Conservation (phyloP, 2,329 filamentous ascomycete species). For the Apiospora marii region DNA sequence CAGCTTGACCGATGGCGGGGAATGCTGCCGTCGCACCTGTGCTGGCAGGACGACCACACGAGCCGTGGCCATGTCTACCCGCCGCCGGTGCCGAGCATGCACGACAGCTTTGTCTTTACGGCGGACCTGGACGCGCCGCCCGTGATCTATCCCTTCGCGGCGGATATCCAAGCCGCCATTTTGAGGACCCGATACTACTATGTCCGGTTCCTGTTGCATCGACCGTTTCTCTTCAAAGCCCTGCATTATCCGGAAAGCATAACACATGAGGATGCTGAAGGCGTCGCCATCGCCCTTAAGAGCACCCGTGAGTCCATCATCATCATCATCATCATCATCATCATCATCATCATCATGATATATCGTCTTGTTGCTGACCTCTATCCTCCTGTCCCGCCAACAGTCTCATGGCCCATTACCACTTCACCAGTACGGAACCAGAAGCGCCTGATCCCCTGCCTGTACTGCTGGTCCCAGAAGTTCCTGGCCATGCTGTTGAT, state of each 20-base stretch:
- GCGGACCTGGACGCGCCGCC: slow-evolving; percentile 48
- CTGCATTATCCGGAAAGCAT: slow-evolving; percentile 63
- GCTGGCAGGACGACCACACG: slow-evolving; percentile 61
- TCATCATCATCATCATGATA: background rate
- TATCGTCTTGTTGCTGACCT: background rate
- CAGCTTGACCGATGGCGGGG: slow-evolving; percentile 66
- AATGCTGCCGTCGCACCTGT: slow-evolving; percentile 60
- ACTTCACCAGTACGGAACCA: slow-evolving; percentile 63
- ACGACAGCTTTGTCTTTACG: slow-evolving; percentile 51
- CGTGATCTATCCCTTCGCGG: slow-evolving; percentile 54
- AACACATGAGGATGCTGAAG: slow-evolving; percentile 60
- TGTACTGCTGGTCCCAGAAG: slow-evolving; percentile 70
- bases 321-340: background rate
- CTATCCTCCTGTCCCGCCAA: background rate
- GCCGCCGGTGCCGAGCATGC: slow-evolving; percentile 36
- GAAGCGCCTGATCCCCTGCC: slow-evolving; percentile 65
- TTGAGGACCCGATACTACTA: slow-evolving; percentile 67
- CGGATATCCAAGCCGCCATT: slow-evolving; percentile 64
- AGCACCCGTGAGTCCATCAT: slow-evolving; percentile 45
- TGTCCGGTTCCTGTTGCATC: slow-evolving; percentile 63
- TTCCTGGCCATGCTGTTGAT: slow-evolving; percentile 65
- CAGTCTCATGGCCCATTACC: slow-evolving; percentile 64
- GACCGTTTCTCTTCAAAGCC: slow-evolving; percentile 67
- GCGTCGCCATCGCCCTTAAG: slow-evolving; percentile 64
- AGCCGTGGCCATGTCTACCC: slow-evolving; percentile 30